These are phyloP conservation scores for Yamadazyma takamatsuzukensis DNA, from an alignment of 805 yeast species.

Conservation along the genomic window DNA sequence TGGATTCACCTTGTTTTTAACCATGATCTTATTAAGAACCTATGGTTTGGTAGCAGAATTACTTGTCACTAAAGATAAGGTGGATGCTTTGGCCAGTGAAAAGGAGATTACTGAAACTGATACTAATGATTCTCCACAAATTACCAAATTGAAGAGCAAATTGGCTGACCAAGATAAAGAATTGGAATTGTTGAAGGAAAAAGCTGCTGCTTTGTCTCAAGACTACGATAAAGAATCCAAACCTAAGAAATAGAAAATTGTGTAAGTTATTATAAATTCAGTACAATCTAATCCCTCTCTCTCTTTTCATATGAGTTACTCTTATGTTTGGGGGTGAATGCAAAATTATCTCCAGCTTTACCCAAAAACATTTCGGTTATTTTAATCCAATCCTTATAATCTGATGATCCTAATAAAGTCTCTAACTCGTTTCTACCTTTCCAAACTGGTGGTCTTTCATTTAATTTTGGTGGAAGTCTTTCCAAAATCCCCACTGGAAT, in stretches of 20 bases:
- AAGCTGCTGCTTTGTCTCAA: constrained; percentile 59
- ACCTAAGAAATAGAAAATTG: no score
- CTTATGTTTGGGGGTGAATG: constrained; percentile 91
- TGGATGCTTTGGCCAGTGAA: constrained; percentile 27
- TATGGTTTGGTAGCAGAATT: constrained; percentile 75
- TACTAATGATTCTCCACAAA: constrained; percentile 34
- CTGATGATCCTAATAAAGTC: constrained; percentile 78
- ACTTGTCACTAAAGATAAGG: constrained; percentile 59
- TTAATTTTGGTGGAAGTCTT: constrained; percentile 79
- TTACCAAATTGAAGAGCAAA: constrained; percentile 42
- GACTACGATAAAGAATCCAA: constrained; percentile 44
- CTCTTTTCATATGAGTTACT: constrained; percentile 64
- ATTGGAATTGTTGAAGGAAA: constrained; percentile 64
- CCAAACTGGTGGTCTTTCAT: constrained; percentile 94
- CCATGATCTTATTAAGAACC: constrained; percentile 81
- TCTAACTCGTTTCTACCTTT: constrained; percentile 90
- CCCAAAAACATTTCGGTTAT: constrained; percentile 94
- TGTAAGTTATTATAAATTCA: no score
- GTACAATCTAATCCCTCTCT: neutral
- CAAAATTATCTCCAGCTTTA: constrained; percentile 69
- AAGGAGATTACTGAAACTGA: constrained; percentile 8
- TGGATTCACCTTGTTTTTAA: constrained; percentile 90
- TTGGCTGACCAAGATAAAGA: constrained; percentile 59
- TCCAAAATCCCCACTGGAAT: constrained; percentile 93
- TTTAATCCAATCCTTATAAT: constrained; percentile 93